Evolutionary conservation across 768 basidiomycete genomes (phyloP).

Genomic region (Trichaptum fuscoviolaceum): DNA sequence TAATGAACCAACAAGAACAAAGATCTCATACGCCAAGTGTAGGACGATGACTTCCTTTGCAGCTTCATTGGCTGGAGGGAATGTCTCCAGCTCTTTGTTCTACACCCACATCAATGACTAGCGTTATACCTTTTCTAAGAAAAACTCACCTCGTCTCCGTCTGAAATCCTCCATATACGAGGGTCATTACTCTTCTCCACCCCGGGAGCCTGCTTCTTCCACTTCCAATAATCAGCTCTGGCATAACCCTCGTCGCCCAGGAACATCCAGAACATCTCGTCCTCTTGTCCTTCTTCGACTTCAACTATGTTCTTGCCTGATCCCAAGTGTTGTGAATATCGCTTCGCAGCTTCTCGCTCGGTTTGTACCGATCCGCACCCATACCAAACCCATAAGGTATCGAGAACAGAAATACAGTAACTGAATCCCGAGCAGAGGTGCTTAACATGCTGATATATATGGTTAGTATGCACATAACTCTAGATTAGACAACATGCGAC

Average conservation of each 20-base stretch:
- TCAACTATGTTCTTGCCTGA: constrained; percentile 43
- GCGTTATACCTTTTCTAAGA: constrained; percentile 1
- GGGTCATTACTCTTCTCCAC: constrained; percentile 36
- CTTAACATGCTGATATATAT: constrained; percentile 39
- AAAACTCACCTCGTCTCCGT: constrained; percentile 36
- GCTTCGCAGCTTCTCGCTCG: constrained; percentile 58
- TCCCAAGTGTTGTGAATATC: constrained; percentile 50
- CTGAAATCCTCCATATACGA: constrained; percentile 52
- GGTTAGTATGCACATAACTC: constrained; percentile 9
- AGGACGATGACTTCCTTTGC: constrained; percentile 46
- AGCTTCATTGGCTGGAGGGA: constrained; percentile 38
- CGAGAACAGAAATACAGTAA: constrained; percentile 68
- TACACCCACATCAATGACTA: constrained; percentile 22
- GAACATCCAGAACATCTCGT: constrained; percentile 86
- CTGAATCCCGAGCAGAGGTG: constrained; percentile 84
- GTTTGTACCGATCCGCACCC: constrained; percentile 58
- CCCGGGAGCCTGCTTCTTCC: constrained; percentile 37
- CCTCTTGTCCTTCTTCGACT: constrained; percentile 52
- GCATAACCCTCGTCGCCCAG: constrained; percentile 74
- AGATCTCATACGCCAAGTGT: constrained; percentile 78
- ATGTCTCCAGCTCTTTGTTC: constrained; percentile 35
- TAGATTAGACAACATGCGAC: constrained; percentile 15
- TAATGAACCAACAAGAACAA: constrained; percentile 62
- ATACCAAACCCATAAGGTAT: constrained; percentile 75
- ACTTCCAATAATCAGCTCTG: constrained; percentile 79